These are phyloP conservation scores for Plasmodium vivax DNA, from an alignment of 169 alveolate species.

Conservation along the genomic window DNA sequence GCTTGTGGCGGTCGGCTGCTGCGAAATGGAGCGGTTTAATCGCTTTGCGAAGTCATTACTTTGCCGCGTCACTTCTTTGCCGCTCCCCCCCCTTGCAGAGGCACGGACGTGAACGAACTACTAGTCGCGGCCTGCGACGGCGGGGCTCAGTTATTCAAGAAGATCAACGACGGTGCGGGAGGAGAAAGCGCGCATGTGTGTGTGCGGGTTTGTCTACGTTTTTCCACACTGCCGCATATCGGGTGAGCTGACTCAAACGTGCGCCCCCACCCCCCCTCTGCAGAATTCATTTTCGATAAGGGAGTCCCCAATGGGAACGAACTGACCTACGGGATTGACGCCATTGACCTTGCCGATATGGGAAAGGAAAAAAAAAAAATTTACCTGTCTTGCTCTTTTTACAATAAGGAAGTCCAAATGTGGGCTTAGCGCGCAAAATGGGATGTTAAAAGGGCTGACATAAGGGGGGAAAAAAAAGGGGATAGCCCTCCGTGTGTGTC, in stretches of 20 bases:
- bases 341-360: conserved; percentile 14
- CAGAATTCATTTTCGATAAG: conserved; percentile 51
- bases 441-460: not conserved
- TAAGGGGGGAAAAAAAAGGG: not conserved
- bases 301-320: conserved; percentile 29
- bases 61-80: not conserved
- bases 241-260: not conserved
- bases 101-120: conserved; percentile 7
- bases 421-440: conserved; percentile 11
- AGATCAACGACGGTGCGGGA: conserved; percentile 34
- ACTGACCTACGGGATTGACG: conserved; percentile 62
- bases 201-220: not conserved
- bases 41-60: not conserved
- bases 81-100: not conserved
- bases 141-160: conserved; percentile 57
- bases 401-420: conserved; percentile 61
- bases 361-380: conserved; percentile 64
- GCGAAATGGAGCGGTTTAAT: not conserved
- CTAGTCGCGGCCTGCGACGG: conserved; percentile 72
- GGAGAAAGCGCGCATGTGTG: not conserved
- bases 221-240: not conserved
- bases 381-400: conserved; percentile 69
- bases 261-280: not conserved
- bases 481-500: not conserved
- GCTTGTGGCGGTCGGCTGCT: not conserved